These are phyloP conservation scores for Coelastrella sp. DNA, from an alignment of 139 green algal species.

Conservation along the genomic window DNA sequence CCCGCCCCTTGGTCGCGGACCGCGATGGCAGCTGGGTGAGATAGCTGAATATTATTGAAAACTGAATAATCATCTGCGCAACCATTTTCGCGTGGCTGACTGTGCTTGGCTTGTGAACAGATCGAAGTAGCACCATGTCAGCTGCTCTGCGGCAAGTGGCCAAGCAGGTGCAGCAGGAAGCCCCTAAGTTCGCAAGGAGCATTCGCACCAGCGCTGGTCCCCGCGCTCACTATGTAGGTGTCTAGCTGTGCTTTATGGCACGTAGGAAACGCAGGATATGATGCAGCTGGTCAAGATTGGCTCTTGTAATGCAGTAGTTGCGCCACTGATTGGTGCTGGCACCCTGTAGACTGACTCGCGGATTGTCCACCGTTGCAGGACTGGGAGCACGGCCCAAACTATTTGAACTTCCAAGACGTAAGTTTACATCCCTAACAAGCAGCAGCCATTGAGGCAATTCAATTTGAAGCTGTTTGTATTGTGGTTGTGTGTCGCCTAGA, in stretches of 20 bases:
- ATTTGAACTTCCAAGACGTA: conserved; percentile 49
- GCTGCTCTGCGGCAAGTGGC: conserved; percentile 36
- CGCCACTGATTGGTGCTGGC: background rate
- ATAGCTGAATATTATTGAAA: too few relatives aligned
- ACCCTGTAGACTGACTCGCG: background rate
- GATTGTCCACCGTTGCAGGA: background rate
- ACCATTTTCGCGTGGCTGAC: background rate
- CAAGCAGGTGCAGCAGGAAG: conserved; percentile 39
- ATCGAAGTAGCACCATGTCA: conserved; percentile 38
- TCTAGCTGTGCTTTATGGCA: background rate
- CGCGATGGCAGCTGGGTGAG: too few relatives aligned
- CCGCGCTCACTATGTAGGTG: conserved; percentile 23
- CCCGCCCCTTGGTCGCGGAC: too few relatives aligned
- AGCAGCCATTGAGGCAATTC: background rate
- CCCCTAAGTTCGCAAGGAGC: conserved; percentile 37
- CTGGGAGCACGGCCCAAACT: conserved; percentile 51
- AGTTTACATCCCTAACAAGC: background rate
- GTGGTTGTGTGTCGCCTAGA: background rate
- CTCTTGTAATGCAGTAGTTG: background rate
- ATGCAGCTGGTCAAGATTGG: too few relatives aligned
- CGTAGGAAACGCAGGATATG: background rate
- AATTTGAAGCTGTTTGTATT: background rate
- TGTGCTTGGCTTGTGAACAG: background rate
- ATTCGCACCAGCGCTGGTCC: conserved; percentile 40
- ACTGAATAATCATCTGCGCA: background rate